These are phyloP conservation scores for Monascus ruber DNA, from an alignment of 2,329 filamentous ascomycete species.

Conservation along the genomic window DNA sequence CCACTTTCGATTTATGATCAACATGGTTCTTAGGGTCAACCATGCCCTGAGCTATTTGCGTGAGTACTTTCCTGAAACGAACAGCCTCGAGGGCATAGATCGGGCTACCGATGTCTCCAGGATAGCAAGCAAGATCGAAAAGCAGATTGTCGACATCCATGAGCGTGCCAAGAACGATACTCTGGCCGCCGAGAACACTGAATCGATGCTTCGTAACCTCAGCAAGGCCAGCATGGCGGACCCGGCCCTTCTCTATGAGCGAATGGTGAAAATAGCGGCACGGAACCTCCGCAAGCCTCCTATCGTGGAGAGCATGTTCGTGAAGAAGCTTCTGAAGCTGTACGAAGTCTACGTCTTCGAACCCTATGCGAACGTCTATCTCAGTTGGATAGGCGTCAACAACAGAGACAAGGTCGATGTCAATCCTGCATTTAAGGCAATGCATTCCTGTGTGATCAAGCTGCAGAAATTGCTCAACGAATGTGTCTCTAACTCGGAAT, in stretches of 20 bases:
- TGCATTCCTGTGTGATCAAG: not conserved
- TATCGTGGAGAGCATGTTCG: conserved; percentile 10
- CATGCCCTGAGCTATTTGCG: conserved; percentile 1
- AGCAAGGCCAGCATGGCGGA: conserved; percentile 1
- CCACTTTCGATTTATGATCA: conserved; percentile 11
- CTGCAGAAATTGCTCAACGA: conserved; percentile 11
- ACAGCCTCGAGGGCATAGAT: conserved; percentile 3
- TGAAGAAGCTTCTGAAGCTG: conserved; percentile 12
- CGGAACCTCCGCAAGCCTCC: conserved; percentile 10
- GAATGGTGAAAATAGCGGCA: conserved; percentile 8
- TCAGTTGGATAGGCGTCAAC: conserved; percentile 8
- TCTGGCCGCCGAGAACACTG: conserved; percentile 2
- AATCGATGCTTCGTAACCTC: conserved; percentile 4
- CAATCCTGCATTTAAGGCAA: conserved; percentile 4
- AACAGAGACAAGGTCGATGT: conserved; percentile 1
- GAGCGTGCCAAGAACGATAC: conserved; percentile 5
- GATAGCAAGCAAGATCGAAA: conserved; percentile 3
- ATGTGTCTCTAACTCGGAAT: conserved; percentile 11
- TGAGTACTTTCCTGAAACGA: conserved; percentile 4
- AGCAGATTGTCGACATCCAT: conserved; percentile 8
- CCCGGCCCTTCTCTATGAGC: conserved; percentile 6
- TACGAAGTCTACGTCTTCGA: conserved; percentile 17
- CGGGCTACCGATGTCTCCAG: conserved; percentile 1
- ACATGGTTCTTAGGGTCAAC: conserved; percentile 13
- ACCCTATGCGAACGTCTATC: conserved; percentile 10